Conservation (phyloP, 495 filamentous ascomycete genomes). For the Tuber aestivum region DNA sequence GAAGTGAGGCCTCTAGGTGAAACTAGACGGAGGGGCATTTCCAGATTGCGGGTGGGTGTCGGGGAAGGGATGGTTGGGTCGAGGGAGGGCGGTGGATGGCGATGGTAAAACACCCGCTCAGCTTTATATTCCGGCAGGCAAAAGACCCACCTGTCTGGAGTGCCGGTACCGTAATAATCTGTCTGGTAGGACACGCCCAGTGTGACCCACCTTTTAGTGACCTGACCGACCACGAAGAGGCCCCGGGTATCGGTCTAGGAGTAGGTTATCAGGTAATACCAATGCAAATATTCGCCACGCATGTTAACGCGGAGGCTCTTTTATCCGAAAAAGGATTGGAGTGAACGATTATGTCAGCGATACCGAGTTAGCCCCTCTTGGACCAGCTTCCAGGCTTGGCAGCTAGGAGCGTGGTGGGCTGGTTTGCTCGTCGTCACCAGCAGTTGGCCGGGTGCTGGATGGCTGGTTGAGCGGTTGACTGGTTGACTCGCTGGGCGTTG, state of each 20-base stretch:
- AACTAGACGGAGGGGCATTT: constrained; percentile 24
- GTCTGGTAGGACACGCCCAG: constrained; percentile 1
- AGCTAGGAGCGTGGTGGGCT: not conserved
- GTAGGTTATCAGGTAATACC: not conserved
- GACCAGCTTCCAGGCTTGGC: not conserved
- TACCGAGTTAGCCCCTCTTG: not conserved
- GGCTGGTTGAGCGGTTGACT: too few species aligned
- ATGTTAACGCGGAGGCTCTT: not conserved
- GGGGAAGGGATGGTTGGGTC: not conserved
- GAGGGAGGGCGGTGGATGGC: not conserved
- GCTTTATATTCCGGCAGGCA: not conserved
- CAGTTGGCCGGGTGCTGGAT: not conserved
- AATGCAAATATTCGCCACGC: not conserved
- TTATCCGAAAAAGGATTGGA: not conserved
- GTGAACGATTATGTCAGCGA: not conserved
- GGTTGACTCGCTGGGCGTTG: not conserved
- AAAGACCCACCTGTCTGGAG: not conserved
- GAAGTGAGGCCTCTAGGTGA: constrained; percentile 5
- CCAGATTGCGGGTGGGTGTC: not conserved
- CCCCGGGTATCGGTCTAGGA: too few species aligned
- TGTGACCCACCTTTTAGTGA: too few species aligned
- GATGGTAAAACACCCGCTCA: not conserved
- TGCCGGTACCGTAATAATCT: not conserved
- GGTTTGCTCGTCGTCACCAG: not conserved
- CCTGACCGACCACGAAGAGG: not conserved